A percentile compares a stretch with the other conserved stretches of the same genome.
Evolutionary conservation across 768 basidiomycete genomes (phyloP).

Genomic region (Podaxis mareebaensis): DNA sequence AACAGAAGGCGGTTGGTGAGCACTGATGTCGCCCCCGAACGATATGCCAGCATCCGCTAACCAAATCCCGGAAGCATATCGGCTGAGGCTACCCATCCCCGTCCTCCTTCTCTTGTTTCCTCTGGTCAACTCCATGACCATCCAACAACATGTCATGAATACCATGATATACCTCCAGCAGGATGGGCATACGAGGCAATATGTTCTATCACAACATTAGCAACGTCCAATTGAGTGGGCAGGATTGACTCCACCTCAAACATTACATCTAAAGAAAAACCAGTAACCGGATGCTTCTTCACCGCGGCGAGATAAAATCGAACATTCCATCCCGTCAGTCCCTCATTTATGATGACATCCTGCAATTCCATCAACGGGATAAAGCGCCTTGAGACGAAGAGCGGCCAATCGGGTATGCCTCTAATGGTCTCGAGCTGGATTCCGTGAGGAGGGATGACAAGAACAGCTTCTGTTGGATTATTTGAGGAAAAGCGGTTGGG

Average conservation of each 20-base stretch:
- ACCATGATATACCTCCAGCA: slow-evolving; percentile 59
- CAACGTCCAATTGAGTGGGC: slow-evolving; percentile 1
- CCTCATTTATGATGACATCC: slow-evolving; percentile 76
- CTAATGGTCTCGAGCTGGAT: slow-evolving; percentile 74
- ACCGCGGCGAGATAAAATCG: slow-evolving; percentile 65
- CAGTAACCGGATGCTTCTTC: slow-evolving; percentile 28
- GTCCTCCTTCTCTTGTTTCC: background rate
- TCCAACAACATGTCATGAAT: slow-evolving; percentile 47
- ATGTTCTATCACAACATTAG: slow-evolving; percentile 46
- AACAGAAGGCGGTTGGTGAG: too few species aligned
- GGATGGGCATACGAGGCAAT: slow-evolving; percentile 61
- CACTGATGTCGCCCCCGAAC: too few species aligned
- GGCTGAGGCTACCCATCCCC: background rate
- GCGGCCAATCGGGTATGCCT: slow-evolving; percentile 46
- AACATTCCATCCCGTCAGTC: slow-evolving; percentile 69
- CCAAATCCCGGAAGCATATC: background rate
- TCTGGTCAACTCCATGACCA: background rate
- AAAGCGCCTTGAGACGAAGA: slow-evolving; percentile 50
- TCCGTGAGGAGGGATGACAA: slow-evolving; percentile 66
- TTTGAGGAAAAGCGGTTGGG: background rate
- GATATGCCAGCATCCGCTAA: background rate
- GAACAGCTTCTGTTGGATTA: slow-evolving; percentile 57
- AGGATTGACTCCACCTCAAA: slow-evolving; percentile 51
- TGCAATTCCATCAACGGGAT: slow-evolving; percentile 54
- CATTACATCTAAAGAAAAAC: slow-evolving; percentile 48